Evolutionary conservation across 495 filamentous ascomycete genomes (phyloP).

Genomic region (Hypoxylon rickii): DNA sequence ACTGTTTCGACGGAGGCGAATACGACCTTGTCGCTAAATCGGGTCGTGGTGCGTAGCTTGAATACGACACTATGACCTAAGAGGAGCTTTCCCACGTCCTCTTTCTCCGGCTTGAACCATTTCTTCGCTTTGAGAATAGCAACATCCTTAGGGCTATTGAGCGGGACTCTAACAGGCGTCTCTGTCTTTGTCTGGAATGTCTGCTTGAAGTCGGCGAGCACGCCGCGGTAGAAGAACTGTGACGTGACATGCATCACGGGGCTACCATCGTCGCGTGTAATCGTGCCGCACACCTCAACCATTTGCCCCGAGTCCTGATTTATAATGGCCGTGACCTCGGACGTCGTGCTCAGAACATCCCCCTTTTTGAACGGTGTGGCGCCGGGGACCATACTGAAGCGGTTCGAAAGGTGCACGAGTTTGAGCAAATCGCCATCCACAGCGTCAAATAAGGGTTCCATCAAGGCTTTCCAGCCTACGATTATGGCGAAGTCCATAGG

Average conservation of each 20-base stretch:
- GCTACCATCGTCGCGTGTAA: conserved; percentile 67
- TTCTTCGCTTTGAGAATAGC: conserved; percentile 85
- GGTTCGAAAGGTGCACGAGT: conserved; percentile 84
- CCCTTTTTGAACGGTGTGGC: conserved; percentile 82
- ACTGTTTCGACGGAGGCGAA: conserved; percentile 81
- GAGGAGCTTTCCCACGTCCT: conserved; percentile 72
- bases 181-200: conserved; percentile 89
- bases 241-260: conserved; percentile 88
- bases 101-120: conserved; percentile 70
- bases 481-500: conserved; percentile 95
- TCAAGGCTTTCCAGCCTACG: conserved; percentile 90
- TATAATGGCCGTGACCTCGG: conserved; percentile 85
- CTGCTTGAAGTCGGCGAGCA: conserved; percentile 81
- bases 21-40: conserved; percentile 81
- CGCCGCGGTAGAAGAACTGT: conserved; percentile 84
- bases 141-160: conserved; percentile 76
- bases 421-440: conserved; percentile 86
- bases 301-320: conserved; percentile 90
- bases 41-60: conserved; percentile 76
- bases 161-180: conserved; percentile 77
- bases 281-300: conserved; percentile 88
- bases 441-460: conserved; percentile 84
- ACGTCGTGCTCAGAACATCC: conserved; percentile 78
- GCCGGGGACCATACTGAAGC: conserved; percentile 87
- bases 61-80: conserved; percentile 82